phyloP scores from a whole-genome alignment of 352 stramenopile species.

The Phytopythium montanum region DNA sequence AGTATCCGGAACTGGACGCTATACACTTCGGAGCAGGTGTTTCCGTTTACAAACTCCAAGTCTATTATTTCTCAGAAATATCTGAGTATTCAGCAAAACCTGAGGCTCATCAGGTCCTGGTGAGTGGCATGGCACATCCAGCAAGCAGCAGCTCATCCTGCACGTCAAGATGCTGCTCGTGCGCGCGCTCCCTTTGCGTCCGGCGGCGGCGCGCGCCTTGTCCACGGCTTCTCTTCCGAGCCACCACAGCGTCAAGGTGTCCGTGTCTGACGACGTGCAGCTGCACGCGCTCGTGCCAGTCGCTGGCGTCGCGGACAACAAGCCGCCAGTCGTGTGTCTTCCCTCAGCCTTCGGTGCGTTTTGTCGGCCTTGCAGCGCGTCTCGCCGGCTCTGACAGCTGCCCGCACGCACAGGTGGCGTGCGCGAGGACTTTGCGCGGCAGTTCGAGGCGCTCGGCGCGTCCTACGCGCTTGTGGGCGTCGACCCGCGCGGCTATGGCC shows the following conservation, averaged over 20 bases:
- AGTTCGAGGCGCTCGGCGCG: constrained; percentile 46
- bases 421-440: constrained; percentile 51
- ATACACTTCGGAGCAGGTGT: too few relatives aligned
- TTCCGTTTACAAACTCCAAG: too few relatives aligned
- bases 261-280: constrained; percentile 26
- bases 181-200: neutral
- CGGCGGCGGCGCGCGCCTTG: neutral
- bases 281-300: constrained; percentile 42
- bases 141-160: too few relatives aligned
- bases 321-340: constrained; percentile 56
- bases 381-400: neutral
- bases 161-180: neutral
- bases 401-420: constrained; percentile 27
- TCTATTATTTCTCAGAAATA: too few relatives aligned
- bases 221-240: neutral
- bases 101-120: too few relatives aligned
- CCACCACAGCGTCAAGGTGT: constrained; percentile 30
- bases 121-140: too few relatives aligned
- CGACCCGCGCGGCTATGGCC: constrained; percentile 56
- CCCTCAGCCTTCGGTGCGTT: constrained; percentile 55
- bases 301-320: constrained; percentile 8
- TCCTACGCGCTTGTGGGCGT: constrained; percentile 64
- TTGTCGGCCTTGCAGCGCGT: neutral
- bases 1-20: too few relatives aligned
- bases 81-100: too few relatives aligned